phyloP scores from a whole-genome alignment of 768 basidiomycete genomes.

The Amylocystis lapponica region DNA sequence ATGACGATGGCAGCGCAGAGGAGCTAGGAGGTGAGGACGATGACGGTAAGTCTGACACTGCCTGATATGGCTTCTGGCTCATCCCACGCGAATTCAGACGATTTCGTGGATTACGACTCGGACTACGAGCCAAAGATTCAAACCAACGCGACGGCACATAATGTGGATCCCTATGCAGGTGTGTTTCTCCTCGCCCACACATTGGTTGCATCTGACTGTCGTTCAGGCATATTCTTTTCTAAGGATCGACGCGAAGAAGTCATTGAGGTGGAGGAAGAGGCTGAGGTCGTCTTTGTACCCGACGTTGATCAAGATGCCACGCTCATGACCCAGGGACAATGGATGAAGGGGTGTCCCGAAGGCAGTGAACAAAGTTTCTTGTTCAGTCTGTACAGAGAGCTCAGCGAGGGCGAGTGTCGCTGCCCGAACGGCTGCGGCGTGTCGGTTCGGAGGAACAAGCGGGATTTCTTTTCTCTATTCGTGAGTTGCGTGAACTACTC shows the following conservation, averaged over 20 bases:
- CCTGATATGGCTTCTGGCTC: not conserved
- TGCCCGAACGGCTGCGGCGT: slow-evolving; percentile 78
- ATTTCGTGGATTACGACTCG: slow-evolving; percentile 78
- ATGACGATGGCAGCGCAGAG: slow-evolving; percentile 45
- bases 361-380: slow-evolving; percentile 86
- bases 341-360: slow-evolving; percentile 98
- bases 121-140: slow-evolving; percentile 54
- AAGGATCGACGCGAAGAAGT: slow-evolving; percentile 90
- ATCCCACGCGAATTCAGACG: slow-evolving; percentile 25
- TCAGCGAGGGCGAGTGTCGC: slow-evolving; percentile 53
- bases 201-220: slow-evolving; percentile 5
- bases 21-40: slow-evolving; percentile 46
- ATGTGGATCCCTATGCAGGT: slow-evolving; percentile 90
- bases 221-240: slow-evolving; percentile 85
- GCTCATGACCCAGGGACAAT: slow-evolving; percentile 83
- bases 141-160: slow-evolving; percentile 35
- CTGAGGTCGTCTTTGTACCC: slow-evolving; percentile 43
- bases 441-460: slow-evolving; percentile 52
- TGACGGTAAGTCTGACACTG: slow-evolving; percentile 32
- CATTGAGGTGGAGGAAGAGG: slow-evolving; percentile 84
- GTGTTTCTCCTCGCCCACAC: slow-evolving; percentile 5
- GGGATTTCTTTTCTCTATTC: slow-evolving; percentile 78
- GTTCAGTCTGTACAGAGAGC: slow-evolving; percentile 76
- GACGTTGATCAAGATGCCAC: slow-evolving; percentile 43
- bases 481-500: slow-evolving; percentile 42